Evolutionary conservation across 768 basidiomycete genomes (phyloP), one percentile per base, ranked within the genome.

Genomic region (Leccinum subtestaceum): DNA sequence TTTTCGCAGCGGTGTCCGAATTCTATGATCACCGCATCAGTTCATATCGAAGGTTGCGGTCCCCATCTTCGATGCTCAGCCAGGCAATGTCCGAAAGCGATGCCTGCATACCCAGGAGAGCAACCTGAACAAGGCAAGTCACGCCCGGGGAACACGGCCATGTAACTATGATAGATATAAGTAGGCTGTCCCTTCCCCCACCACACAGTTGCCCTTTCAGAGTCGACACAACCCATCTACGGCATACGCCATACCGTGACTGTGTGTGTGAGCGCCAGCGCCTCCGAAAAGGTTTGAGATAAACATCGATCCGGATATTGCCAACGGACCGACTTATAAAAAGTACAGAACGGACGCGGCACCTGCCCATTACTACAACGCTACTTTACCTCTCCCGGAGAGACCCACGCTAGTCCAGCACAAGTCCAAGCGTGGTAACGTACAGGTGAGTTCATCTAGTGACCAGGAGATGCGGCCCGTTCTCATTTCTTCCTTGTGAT

Each of bases 311-410:
- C 48, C 29, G 32, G 25, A 19, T 38, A 49, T 45, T 45, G 9
- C 27, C 31, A 27, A 56, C 36, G 53, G 62, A 52, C 40, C 43
- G 43, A 15, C 47, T 32, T 59, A 62, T 59, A 58, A 53, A 34
- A 38, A 21, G 38, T 23, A 31, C 48, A 46, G 32, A 38, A 38
- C 17, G 8, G 36, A 45, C 10, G 25, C 17, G 10, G 12, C 43
- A 19, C 51, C 17, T 50, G 48, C 50, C 17, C 8, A 8, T 11
- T 21, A 51, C 29, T 21, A 51, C 29, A 51, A 5, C 31, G 13
- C 31, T n/a, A 46, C 27, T 48, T 19, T 17, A 15, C 15, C 15
- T 25, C 36, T 53, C 51, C 10, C 9, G 23, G 11, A 3, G 49
- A 4, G 31, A 40, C 19, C 15, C 36, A 21, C 46, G 6, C 15